These are phyloP conservation scores for Candida nemodendra DNA, from an alignment of 805 yeast genomes.

Conservation along the genomic window DNA sequence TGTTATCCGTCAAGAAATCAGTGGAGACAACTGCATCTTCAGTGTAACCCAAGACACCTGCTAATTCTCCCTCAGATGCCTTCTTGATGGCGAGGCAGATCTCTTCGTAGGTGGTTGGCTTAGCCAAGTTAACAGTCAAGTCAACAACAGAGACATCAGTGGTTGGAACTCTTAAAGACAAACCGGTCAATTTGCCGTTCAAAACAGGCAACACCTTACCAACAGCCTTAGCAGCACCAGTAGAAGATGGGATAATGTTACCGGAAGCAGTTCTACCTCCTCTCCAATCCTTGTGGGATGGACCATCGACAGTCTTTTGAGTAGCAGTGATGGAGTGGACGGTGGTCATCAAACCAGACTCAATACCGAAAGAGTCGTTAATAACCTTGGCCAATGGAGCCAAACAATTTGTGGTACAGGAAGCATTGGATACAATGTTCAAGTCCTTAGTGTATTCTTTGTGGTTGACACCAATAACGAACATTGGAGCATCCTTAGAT, in stretches of 20 bases:
- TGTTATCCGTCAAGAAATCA: conserved; percentile 80
- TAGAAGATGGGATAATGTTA: conserved; percentile 92
- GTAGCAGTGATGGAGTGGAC: conserved; percentile 96
- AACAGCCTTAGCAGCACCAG: conserved; percentile 98
- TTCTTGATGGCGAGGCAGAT: conserved; percentile 73
- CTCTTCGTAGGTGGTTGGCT: conserved; percentile 76
- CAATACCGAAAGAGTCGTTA: conserved; percentile 82
- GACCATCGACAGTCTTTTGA: conserved; percentile 96
- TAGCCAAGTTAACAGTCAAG: conserved; percentile 79
- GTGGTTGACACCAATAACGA: conserved; percentile 88
- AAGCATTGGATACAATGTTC: conserved; percentile 83
- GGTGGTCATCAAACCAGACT: conserved; percentile 94
- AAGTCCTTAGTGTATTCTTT: conserved; percentile 73
- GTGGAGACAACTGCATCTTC: conserved; percentile 90
- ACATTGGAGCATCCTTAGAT: conserved; percentile 92
- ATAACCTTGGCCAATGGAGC: conserved; percentile 92
- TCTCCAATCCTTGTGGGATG: conserved; percentile 98
- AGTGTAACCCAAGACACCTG: conserved; percentile 86
- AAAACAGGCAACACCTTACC: conserved; percentile 91
- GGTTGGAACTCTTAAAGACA: conserved; percentile 93
- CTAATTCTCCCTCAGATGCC: conserved; percentile 74
- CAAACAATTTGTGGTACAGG: conserved; percentile 94
- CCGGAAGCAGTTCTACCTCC: conserved; percentile 97
- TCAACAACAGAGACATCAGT: conserved; percentile 92
- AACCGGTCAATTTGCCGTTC: conserved; percentile 91